Conservation (phyloP, 1,139 yeast species). For the Diutina rugosa region DNA sequence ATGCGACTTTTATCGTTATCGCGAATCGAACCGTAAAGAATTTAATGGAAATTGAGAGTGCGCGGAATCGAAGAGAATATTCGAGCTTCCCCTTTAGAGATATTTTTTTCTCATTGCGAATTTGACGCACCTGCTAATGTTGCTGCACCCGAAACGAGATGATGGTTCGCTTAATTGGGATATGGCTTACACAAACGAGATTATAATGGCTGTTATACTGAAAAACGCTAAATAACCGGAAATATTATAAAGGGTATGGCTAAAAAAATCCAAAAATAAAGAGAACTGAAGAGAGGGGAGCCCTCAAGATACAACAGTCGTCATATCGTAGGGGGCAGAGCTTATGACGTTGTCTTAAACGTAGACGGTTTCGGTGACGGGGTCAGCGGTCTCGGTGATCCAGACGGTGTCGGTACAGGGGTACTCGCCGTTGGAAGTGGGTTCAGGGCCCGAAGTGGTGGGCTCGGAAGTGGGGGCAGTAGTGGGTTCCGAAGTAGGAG, state of each 20-base stretch:
- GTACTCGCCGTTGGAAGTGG: background rate
- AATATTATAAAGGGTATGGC: slow-evolving; percentile 2
- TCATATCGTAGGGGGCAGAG: background rate
- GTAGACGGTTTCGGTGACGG: background rate
- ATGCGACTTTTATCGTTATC: background rate
- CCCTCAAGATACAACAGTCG: background rate
- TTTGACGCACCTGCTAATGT: no score
- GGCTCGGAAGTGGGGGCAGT: background rate
- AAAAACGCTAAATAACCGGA: slow-evolving; percentile 1
- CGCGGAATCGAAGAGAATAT: background rate
- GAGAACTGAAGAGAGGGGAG: background rate
- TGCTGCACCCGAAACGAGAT: no score
- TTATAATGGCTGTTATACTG: slow-evolving; percentile 1
- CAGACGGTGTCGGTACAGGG: slow-evolving; percentile 1
- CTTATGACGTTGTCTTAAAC: background rate
- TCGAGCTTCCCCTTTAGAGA: background rate
- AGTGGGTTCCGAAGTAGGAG: background rate
- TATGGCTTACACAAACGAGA: background rate
- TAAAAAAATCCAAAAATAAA: background rate
- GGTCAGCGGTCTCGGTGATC: background rate
- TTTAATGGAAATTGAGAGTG: background rate
- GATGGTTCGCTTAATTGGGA: no score
- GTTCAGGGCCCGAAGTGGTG: background rate
- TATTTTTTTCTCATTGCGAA: background rate
- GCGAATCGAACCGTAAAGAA: background rate